Conservation (phyloP, 441 rosid species). For the Arabidopsis hybrid region DNA sequence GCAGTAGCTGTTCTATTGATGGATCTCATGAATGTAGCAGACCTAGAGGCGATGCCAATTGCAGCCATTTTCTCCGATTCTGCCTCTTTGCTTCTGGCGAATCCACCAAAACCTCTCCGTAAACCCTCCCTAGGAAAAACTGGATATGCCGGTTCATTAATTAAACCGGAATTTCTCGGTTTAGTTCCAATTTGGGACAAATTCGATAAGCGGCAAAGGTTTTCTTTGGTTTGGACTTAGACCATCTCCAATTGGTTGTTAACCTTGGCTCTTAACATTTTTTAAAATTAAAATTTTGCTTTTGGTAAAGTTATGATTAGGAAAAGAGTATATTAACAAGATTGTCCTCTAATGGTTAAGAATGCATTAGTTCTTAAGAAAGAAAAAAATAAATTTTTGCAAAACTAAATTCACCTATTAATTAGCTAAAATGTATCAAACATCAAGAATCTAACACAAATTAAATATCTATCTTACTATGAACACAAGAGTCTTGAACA, state of each 20-base stretch:
- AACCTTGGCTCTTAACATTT: too few species aligned
- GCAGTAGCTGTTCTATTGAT: slow-evolving; percentile 36
- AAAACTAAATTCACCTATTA: not conserved
- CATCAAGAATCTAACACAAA: not conserved
- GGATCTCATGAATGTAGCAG: slow-evolving; percentile 49
- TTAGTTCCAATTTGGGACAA: too few species aligned
- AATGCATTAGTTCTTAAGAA: too few species aligned
- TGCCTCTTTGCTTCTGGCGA: slow-evolving; percentile 43
- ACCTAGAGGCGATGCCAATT: slow-evolving; percentile 46
- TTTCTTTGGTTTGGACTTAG: too few species aligned
- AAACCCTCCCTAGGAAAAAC: slow-evolving; percentile 12
- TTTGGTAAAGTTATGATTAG: too few species aligned
- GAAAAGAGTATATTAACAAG: too few species aligned
- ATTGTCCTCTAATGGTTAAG: too few species aligned
- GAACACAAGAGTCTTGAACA: not conserved
- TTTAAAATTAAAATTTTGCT: too few species aligned
- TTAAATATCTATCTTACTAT: not conserved
- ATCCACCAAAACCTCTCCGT: slow-evolving; percentile 37
- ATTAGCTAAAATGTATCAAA: not conserved
- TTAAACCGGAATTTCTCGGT: slow-evolving; percentile 13
- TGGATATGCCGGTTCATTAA: not conserved
- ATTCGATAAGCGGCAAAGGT: too few species aligned
- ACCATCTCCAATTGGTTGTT: too few species aligned
- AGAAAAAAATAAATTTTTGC: too few species aligned
- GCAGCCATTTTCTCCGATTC: slow-evolving; percentile 49